Base-by-base conservation (phyloP, 2,329 filamentous ascomycete species). In the Diaporthe amygdali region DNA sequence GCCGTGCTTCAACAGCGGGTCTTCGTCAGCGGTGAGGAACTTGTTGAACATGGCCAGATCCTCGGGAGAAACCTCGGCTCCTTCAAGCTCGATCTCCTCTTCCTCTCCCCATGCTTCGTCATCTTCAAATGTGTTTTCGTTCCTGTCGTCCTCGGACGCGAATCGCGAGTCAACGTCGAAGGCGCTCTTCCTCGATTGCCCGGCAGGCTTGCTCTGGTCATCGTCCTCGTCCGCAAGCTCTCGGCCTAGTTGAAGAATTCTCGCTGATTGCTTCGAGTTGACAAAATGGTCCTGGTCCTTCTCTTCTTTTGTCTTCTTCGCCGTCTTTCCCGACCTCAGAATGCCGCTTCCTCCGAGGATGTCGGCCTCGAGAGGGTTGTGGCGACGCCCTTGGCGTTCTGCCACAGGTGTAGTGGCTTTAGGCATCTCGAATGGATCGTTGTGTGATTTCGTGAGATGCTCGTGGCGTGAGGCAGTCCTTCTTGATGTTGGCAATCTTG, bases 281-380 rank as follows among this genome's bases (percentile, higher is more conserved):
- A 99, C 90, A 78, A 93, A 98, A 74, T 88, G 85, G 73, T 93
- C 90, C 71, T 89, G 89, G 64, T 86, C 88, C 84, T 94, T 94
- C 76, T 91, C 91, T 37, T 90, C 87, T 86, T 95, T 91, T 80
- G 91, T 91, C 39, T 73, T 73, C 56, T 69, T 71, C 2, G 64
- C 46, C 10, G 68, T 39, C 54, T 70, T 72, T 20, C 56, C 71
- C 32, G 71, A 61, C 84, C 95, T 90, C 78, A 96, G 81, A 75
- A 91, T 85, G 72, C 92, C 87, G 71, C 91, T 88, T 75, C 94
- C 70, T 20, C 72, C 87, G 76, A 92, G 83, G 79, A 98, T 87
- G 78, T 98, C 96, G 79, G 97, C 93, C 77, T 96, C 93, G 72
- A 99, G 92, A 49, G 96, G 95, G 76, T 97, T 97, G 84, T 98